A percentile compares a stretch with the other conserved stretches of the same genome.
Evolutionary conservation across 495 filamentous ascomycete genomes (phyloP).

Genomic region (Niebla homalea): DNA sequence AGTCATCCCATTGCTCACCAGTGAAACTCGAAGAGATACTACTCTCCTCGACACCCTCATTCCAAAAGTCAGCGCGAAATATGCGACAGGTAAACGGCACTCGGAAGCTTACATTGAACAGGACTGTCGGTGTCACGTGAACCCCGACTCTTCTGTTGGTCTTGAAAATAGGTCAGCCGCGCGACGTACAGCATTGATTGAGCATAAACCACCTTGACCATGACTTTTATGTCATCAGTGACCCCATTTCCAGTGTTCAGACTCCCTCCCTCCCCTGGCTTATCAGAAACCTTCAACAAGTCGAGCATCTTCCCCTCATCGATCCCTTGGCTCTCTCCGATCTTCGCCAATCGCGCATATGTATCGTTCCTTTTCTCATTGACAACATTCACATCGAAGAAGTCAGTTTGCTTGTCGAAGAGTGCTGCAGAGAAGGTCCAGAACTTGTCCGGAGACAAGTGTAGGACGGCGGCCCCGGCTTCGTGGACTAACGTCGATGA

Average conservation of each 20-base stretch:
- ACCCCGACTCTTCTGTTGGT: slow-evolving; percentile 58
- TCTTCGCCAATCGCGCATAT: slow-evolving; percentile 60
- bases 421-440: slow-evolving; percentile 62
- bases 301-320: slow-evolving; percentile 49
- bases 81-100: neutral
- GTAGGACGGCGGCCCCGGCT: slow-evolving; percentile 65
- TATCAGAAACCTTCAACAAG: slow-evolving; percentile 50
- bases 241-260: slow-evolving; percentile 63
- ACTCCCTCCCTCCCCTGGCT: slow-evolving; percentile 44
- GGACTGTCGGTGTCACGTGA: slow-evolving; percentile 79
- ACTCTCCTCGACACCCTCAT: slow-evolving; percentile 59
- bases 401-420: slow-evolving; percentile 56
- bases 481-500: slow-evolving; percentile 80
- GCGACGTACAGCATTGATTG: neutral
- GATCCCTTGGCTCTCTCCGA: slow-evolving; percentile 55
- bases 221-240: slow-evolving; percentile 72
- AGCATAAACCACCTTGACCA: slow-evolving; percentile 50
- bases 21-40: slow-evolving; percentile 68
- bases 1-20: slow-evolving; percentile 69
- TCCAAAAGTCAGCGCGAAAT: neutral
- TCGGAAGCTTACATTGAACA: slow-evolving; percentile 51
- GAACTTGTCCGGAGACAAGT: slow-evolving; percentile 53
- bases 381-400: slow-evolving; percentile 71
- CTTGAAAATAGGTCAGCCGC: slow-evolving; percentile 17
- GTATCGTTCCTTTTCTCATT: slow-evolving; percentile 73